A percentile compares a stretch with the other conserved stretches of the same genome.
Evolutionary conservation across 495 filamentous ascomycete species (phyloP).

Genomic region (Neurospora sp.): DNA sequence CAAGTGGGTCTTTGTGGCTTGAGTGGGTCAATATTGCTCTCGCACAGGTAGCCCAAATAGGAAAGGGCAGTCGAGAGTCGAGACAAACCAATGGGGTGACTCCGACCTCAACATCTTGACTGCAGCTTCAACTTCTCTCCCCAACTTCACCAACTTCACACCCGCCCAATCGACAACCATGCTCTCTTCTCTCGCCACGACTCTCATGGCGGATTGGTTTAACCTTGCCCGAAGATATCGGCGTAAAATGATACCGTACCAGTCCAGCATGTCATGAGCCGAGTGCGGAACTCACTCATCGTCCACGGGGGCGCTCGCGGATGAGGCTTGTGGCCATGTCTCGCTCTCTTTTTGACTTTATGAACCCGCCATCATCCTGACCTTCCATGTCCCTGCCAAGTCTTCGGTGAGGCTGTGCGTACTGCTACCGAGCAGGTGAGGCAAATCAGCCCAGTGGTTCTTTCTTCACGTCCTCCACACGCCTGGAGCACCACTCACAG

Average conservation of each 20-base stretch:
- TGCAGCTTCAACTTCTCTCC: constrained; percentile 1
- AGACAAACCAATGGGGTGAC: background rate
- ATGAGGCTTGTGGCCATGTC: background rate
- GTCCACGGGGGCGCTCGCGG: background rate
- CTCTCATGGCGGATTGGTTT: background rate
- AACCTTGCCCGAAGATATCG: background rate
- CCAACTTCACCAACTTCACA: background rate
- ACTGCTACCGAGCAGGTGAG: background rate
- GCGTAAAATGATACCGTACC: background rate
- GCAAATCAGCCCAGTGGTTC: background rate
- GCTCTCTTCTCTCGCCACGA: background rate
- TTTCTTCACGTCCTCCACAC: background rate
- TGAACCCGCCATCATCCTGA: background rate
- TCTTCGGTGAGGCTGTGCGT: background rate
- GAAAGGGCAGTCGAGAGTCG: constrained; percentile 8
- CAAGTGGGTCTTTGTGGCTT: background rate
- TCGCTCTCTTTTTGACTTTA: background rate
- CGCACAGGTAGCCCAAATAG: constrained; percentile 26
- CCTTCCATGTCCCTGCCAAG: background rate
- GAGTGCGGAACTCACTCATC: background rate
- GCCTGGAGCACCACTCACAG: background rate
- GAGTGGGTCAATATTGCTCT: constrained; percentile 8
- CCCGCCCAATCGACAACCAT: background rate
- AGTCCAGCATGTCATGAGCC: background rate
- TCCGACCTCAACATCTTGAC: background rate